A percentile compares a stretch with the other conserved stretches of the same genome.
Conservation (phyloP, 305 asterid genomes). For the Plantago coronopus region DNA sequence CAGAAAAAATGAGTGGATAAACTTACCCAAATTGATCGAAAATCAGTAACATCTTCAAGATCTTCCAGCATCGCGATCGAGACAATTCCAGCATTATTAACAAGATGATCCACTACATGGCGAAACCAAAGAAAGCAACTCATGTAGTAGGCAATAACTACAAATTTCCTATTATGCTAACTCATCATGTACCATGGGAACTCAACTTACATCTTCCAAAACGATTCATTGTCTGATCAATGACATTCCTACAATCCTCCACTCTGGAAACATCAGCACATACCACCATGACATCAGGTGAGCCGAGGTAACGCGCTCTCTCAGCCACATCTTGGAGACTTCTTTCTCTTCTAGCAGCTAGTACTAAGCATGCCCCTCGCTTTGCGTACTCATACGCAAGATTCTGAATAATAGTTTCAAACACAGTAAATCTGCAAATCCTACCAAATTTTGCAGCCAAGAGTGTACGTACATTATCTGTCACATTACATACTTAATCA, state of each 20-base stretch:
- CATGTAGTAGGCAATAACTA: not conserved
- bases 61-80: constrained; percentile 65
- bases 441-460: too few species aligned
- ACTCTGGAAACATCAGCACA: constrained; percentile 54
- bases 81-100: constrained; percentile 67
- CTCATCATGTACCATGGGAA: too few species aligned
- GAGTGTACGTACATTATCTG: too few species aligned
- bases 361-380: constrained; percentile 65
- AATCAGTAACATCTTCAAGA: constrained; percentile 45
- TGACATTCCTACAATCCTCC: constrained; percentile 54
- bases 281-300: constrained; percentile 47
- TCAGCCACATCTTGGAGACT: constrained; percentile 60
- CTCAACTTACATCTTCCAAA: constrained; percentile 52
- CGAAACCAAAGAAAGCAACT: not conserved
- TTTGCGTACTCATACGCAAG: constrained; percentile 79
- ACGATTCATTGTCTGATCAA: constrained; percentile 61
- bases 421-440: too few species aligned
- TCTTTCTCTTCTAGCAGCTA: constrained; percentile 63
- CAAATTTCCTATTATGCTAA: too few species aligned
- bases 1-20: too few species aligned
- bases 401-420: too few species aligned
- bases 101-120: constrained; percentile 81
- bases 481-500: too few species aligned
- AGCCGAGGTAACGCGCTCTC: constrained; percentile 44
- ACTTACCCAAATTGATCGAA: constrained; percentile 54